phyloP scores from a whole-genome alignment of 768 basidiomycete genomes.

The Pleurotus sapidus region DNA sequence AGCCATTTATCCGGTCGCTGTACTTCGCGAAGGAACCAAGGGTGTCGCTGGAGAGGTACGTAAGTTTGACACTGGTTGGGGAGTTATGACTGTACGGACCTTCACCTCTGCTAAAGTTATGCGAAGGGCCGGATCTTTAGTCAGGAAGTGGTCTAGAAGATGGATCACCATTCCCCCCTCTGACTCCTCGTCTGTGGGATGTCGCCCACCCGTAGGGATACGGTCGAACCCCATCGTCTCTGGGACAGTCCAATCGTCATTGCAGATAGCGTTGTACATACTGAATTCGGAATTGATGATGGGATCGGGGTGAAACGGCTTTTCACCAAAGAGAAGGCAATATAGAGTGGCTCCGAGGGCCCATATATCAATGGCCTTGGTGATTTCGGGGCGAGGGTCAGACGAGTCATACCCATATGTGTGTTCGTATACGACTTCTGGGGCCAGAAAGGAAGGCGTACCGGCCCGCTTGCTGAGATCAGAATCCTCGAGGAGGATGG shows the following conservation, averaged over 20 bases:
- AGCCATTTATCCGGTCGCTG: conserved; percentile 71
- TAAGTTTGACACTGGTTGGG: conserved; percentile 9
- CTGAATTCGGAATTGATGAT: conserved; percentile 51
- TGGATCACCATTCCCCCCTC: conserved; percentile 66
- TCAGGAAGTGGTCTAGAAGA: conserved; percentile 71
- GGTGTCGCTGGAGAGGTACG: conserved; percentile 39
- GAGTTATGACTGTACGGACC: conserved; percentile 33
- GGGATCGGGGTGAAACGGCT: conserved; percentile 59
- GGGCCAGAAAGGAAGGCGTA: conserved; percentile 94
- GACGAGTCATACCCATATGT: conserved; percentile 27
- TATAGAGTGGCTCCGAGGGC: conserved; percentile 95
- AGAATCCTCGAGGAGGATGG: conserved; percentile 76
- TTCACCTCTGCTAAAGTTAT: conserved; percentile 83
- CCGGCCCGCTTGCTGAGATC: conserved; percentile 91
- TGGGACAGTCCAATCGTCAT: conserved; percentile 67
- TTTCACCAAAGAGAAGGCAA: conserved; percentile 85
- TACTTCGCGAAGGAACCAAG: conserved; percentile 72
- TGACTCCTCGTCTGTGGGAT: conserved; percentile 35
- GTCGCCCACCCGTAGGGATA: conserved; percentile 62
- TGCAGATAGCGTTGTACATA: conserved; percentile 78
- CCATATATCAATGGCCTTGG: conserved; percentile 97
- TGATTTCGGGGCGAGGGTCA: conserved; percentile 56
- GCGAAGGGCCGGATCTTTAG: conserved; percentile 74
- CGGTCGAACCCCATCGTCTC: conserved; percentile 70
- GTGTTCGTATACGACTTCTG: conserved; percentile 84